Conservation (phyloP, 2,329 filamentous ascomycete species). For the Aspergillus jensenii region DNA sequence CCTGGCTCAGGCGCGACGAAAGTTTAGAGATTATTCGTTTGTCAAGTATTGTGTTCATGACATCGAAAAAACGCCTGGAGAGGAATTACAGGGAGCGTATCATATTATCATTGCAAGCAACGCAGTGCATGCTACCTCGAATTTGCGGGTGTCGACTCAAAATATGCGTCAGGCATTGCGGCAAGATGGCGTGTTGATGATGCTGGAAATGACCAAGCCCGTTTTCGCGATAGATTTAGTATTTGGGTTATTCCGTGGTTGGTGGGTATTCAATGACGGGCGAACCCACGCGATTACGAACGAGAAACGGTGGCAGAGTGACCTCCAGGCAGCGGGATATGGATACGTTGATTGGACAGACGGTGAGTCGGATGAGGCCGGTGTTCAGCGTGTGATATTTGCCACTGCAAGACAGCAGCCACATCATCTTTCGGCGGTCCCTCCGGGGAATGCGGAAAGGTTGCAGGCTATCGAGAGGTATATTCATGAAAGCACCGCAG, state of each 20-base stretch:
- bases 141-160: conserved; percentile 23
- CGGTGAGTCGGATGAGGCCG: conserved; percentile 25
- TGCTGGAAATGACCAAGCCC: conserved; percentile 33
- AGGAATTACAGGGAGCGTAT: conserved; percentile 22
- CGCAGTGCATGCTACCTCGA: conserved; percentile 37
- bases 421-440: not conserved
- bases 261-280: conserved; percentile 43
- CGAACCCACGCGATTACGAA: conserved; percentile 31
- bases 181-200: conserved; percentile 30
- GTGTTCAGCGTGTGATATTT: conserved; percentile 25
- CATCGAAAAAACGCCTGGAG: conserved; percentile 28
- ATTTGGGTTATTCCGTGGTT: conserved; percentile 38
- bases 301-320: conserved; percentile 24
- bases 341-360: conserved; percentile 37
- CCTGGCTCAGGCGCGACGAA: conserved; percentile 33
- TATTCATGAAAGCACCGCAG: conserved; percentile 21
- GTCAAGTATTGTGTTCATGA: conserved; percentile 29
- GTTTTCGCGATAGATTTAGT: conserved; percentile 33
- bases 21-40: conserved; percentile 28
- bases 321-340: conserved; percentile 30
- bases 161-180: conserved; percentile 28
- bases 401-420: conserved; percentile 20
- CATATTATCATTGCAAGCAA: conserved; percentile 39
- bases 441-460: conserved; percentile 10
- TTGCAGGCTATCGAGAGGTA: conserved; percentile 21